phyloP scores from a whole-genome alignment of 2,329 filamentous ascomycete genomes.

The Rosellinia necatrix region DNA sequence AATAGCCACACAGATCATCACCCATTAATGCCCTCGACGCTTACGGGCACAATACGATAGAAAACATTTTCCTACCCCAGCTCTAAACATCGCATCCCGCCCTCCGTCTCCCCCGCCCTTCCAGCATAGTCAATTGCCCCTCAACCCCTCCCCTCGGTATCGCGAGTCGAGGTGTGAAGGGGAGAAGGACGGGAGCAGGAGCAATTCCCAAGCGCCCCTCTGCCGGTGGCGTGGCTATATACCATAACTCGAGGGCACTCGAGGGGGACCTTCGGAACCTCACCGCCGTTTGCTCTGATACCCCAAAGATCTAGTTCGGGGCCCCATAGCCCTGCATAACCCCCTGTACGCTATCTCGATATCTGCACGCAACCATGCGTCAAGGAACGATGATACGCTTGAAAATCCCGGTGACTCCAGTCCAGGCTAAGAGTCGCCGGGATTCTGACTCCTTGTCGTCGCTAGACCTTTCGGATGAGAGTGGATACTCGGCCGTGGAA shows the following conservation, averaged over 20 bases:
- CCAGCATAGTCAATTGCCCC: background rate
- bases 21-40: conserved; percentile 32
- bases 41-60: conserved; percentile 20
- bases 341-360: conserved; percentile 31
- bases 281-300: conserved; percentile 46
- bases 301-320: conserved; percentile 25
- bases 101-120: background rate
- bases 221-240: conserved; percentile 6
- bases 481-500: conserved; percentile 76
- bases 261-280: conserved; percentile 28
- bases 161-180: background rate
- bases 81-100: conserved; percentile 10
- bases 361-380: conserved; percentile 30
- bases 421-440: conserved; percentile 53
- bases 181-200: background rate
- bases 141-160: background rate
- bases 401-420: conserved; percentile 50
- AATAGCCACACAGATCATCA: conserved; percentile 40
- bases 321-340: conserved; percentile 31
- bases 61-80: conserved; percentile 2
- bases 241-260: conserved; percentile 6
- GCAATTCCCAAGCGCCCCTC: background rate
- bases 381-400: conserved; percentile 53
- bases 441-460: conserved; percentile 60
- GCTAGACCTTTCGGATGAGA: conserved; percentile 65